phyloP scores from a whole-genome alignment of 768 basidiomycete species.

The Lentinula sp. region DNA sequence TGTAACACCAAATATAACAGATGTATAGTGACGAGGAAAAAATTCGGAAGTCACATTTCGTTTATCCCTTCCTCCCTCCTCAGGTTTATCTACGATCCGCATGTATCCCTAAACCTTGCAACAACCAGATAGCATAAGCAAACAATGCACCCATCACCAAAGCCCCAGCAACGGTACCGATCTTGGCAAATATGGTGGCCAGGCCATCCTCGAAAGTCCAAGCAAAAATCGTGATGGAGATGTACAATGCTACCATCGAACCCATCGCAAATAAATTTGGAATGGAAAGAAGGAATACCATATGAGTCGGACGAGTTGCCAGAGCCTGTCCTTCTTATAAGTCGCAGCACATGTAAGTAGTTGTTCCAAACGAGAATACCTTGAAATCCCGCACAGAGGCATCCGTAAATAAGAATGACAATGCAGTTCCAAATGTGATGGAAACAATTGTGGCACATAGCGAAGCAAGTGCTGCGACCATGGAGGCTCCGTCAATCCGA shows the following conservation, averaged over 20 bases:
- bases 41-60: background rate
- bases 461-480: conserved; percentile 8
- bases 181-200: conserved; percentile 6
- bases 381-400: conserved; percentile 6
- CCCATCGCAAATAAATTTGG: conserved; percentile 11
- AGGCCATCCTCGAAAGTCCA: conserved; percentile 5
- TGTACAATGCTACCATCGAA: conserved; percentile 9
- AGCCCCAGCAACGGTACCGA: conserved; percentile 9
- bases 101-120: conserved; percentile 6
- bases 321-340: background rate
- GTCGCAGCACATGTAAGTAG: background rate
- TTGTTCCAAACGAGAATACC: background rate
- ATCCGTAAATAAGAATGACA: conserved; percentile 9
- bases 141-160: conserved; percentile 7
- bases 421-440: conserved; percentile 10
- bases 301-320: conserved; percentile 7
- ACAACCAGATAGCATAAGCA: conserved; percentile 6
- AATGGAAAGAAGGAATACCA: conserved; percentile 8
- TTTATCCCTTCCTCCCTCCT: background rate
- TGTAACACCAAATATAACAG: no score
- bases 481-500: conserved; percentile 5
- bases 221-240: conserved; percentile 8
- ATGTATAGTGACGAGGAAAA: no score
- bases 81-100: background rate
- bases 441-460: conserved; percentile 8